Evolutionary conservation across 1,284 basidiomycete genomes (phyloP), one percentile per base, ranked within the genome.

Genomic region (Rhodotorula glutinis): DNA sequence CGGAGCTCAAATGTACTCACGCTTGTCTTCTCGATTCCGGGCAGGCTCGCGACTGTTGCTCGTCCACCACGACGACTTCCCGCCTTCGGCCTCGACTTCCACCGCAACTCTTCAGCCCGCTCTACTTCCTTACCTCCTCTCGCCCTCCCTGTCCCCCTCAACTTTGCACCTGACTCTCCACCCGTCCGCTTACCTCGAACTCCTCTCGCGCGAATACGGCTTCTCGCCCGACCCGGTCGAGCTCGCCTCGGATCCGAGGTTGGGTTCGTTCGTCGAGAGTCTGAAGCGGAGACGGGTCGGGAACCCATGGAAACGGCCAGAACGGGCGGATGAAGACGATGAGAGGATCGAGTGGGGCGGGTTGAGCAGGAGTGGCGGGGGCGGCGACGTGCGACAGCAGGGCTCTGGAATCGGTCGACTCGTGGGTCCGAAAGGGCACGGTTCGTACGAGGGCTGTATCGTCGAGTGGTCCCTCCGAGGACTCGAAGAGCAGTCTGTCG

Each of bases 131-230:
- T 33, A 61, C 4, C 64, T 71, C 30, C 63, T 66, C 29, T 60
- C 64, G 0, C 71, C 73, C 4, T 40, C 67, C 0, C 62, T 72
- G 25, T 69, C 69, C n/a, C 43, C 69, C 38, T 65, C 66, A 4
- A 64, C 62, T 4, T 55, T 70, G 21, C 73, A 74, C 54, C 67
- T 75, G 2, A 61, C 60, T 19, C 61, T 74, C 21, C 74, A 70
- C 62, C 67, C 73, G 13, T 60, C 69, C 11, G 21, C 74, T 2
- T 63, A 74, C 55, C 54, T 75, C 57, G 61, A 69, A 23, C 59
- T 65, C 53, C 67, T 75, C 57, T 57, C 73, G 5, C 57, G 56
- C 25, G 60, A 66, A 1, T 75, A 71, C 62, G 66, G 64, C 40
- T 63, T 75, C 29, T 23, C 62, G 1, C 14, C 44, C 19, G n/a